These are phyloP conservation scores for Camelina sativa DNA, from an alignment of 345 rosid species.

Conservation along the genomic window DNA sequence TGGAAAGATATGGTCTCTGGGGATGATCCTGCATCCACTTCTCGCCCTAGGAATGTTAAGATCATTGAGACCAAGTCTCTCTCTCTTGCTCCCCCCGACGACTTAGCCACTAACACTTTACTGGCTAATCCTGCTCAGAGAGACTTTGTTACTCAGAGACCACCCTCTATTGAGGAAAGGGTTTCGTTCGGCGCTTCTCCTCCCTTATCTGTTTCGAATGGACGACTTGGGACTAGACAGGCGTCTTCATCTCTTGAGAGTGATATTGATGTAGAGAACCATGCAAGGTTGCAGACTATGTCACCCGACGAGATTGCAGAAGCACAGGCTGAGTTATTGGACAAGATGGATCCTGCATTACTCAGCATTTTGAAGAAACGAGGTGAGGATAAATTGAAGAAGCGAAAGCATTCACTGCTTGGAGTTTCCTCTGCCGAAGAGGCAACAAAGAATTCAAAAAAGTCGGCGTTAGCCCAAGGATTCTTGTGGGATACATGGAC, in stretches of 20 bases:
- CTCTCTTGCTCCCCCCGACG: slow-evolving; percentile 24
- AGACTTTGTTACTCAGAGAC: slow-evolving; percentile 32
- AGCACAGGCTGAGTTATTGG: slow-evolving; percentile 82
- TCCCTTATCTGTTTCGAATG: slow-evolving; percentile 28
- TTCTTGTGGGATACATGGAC: slow-evolving; percentile 81
- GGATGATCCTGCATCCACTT: slow-evolving; percentile 34
- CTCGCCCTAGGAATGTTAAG: slow-evolving; percentile 32
- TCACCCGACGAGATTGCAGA: slow-evolving; percentile 72
- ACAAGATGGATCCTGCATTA: slow-evolving; percentile 76
- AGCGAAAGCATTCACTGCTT: slow-evolving; percentile 47
- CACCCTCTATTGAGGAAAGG: slow-evolving; percentile 27
- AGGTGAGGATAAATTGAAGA: slow-evolving; percentile 62
- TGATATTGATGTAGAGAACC: slow-evolving; percentile 85
- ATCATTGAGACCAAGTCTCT: slow-evolving; percentile 21
- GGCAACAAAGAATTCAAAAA: slow-evolving; percentile 30
- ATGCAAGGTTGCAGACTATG: slow-evolving; percentile 66
- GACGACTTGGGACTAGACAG: slow-evolving; percentile 43
- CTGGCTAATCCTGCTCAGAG: slow-evolving; percentile 29
- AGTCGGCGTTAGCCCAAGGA: slow-evolving; percentile 40
- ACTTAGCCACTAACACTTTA: slow-evolving; percentile 40
- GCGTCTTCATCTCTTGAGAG: slow-evolving; percentile 57
- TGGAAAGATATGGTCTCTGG: slow-evolving; percentile 56
- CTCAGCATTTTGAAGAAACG: slow-evolving; percentile 66
- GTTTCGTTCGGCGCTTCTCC: slow-evolving; percentile 33
- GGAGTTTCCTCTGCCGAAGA: slow-evolving; percentile 29